Conservation (phyloP, 2,329 filamentous ascomycete genomes). For the Aspergillus sp. region DNA sequence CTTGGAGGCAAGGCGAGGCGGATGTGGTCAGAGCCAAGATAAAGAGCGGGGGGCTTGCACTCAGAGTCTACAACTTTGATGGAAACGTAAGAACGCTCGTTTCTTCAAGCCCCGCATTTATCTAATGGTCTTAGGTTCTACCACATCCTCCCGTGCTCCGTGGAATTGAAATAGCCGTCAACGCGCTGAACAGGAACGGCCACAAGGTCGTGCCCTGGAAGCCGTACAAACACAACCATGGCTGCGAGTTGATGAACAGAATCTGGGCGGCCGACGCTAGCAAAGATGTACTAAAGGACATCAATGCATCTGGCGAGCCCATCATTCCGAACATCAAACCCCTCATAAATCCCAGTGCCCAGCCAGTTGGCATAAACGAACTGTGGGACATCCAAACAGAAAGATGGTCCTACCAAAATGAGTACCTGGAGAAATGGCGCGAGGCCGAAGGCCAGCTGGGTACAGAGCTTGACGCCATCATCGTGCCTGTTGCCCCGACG, state of each 20-base stretch:
- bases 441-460: slow-evolving; percentile 23
- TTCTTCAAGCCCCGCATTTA: neutral
- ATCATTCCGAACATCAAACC: slow-evolving; percentile 39
- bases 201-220: slow-evolving; percentile 38
- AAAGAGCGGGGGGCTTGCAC: too few species aligned
- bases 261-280: slow-evolving; percentile 37
- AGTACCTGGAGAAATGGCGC: slow-evolving; percentile 32
- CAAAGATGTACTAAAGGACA: slow-evolving; percentile 33
- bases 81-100: neutral
- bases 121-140: neutral
- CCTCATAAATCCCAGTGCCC: slow-evolving; percentile 27
- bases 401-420: too few species aligned
- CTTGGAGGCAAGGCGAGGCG: slow-evolving; percentile 23
- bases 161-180: slow-evolving; percentile 34
- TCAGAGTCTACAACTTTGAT: slow-evolving; percentile 35
- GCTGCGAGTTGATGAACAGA: slow-evolving; percentile 17
- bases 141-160: slow-evolving; percentile 45
- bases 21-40: slow-evolving; percentile 28
- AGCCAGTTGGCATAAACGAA: slow-evolving; percentile 17
- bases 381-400: slow-evolving; percentile 31
- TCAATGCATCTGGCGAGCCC: slow-evolving; percentile 43
- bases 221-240: slow-evolving; percentile 19
- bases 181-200: slow-evolving; percentile 30
- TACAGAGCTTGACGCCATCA: slow-evolving; percentile 42
- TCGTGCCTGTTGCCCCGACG: slow-evolving; percentile 44